Evolutionary conservation across 495 filamentous ascomycete species (phyloP).

Genomic region (Lophiostoma macrostomum): DNA sequence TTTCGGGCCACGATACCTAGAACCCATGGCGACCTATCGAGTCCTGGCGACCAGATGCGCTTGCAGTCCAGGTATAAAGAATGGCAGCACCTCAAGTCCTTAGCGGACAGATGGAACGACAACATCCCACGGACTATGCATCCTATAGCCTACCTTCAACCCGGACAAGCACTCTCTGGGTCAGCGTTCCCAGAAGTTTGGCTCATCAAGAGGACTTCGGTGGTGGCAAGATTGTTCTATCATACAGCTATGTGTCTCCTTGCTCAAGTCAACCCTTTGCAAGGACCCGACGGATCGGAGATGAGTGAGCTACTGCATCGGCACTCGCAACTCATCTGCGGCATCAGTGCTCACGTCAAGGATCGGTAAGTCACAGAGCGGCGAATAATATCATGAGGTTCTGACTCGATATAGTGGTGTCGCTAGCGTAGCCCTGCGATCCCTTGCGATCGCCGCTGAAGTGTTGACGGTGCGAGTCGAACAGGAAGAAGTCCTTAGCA

Average conservation of each 20-base stretch:
- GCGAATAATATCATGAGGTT: background rate
- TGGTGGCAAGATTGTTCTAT: constrained; percentile 85
- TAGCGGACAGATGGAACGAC: constrained; percentile 79
- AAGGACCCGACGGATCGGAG: constrained; percentile 55
- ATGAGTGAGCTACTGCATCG: constrained; percentile 65
- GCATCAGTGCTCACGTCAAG: constrained; percentile 79
- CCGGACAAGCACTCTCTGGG: constrained; percentile 62
- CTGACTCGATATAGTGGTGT: constrained; percentile 56
- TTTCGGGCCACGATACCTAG: constrained; percentile 68
- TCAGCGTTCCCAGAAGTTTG: constrained; percentile 87
- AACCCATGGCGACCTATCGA: constrained; percentile 53
- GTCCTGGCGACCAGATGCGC: constrained; percentile 59
- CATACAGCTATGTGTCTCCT: constrained; percentile 79
- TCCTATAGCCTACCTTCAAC: constrained; percentile 71
- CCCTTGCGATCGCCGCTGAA: constrained; percentile 75
- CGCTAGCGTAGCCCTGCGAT: constrained; percentile 70
- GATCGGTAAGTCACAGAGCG: constrained; percentile 53
- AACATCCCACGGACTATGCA: constrained; percentile 80
- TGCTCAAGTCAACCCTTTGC: constrained; percentile 71
- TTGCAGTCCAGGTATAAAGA: constrained; percentile 65
- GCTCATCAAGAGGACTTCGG: constrained; percentile 77
- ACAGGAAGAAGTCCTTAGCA: constrained; percentile 78
- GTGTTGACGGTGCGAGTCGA: constrained; percentile 64
- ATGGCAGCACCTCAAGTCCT: constrained; percentile 69
- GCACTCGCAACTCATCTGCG: constrained; percentile 80